Percentiles rank a stretch among this genome's conserved stretches.
phyloP scores from a whole-genome alignment of 495 filamentous ascomycete genomes.

The Penicillium mononematosum region DNA sequence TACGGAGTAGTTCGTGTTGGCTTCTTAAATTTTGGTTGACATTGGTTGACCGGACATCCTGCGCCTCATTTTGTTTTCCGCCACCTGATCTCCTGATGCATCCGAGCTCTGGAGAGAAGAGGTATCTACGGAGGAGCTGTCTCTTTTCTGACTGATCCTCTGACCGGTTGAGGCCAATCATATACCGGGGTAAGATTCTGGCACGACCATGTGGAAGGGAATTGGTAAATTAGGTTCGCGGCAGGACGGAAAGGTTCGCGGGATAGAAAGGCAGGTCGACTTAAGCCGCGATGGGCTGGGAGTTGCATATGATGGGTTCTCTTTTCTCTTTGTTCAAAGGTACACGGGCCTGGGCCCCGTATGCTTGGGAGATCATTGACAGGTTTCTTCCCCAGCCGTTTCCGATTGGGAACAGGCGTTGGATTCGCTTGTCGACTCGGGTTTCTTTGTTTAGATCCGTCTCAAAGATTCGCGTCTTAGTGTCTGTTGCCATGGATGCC shows the following conservation, averaged over 20 bases:
- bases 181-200: not conserved
- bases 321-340: slow-evolving; percentile 10
- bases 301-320: slow-evolving; percentile 10
- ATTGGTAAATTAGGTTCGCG: slow-evolving; percentile 24
- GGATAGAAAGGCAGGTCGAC: slow-evolving; percentile 17
- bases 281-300: slow-evolving; percentile 16
- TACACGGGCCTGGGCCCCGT: slow-evolving; percentile 6
- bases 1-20: not conserved
- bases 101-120: slow-evolving; percentile 16
- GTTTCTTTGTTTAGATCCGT: slow-evolving; percentile 1
- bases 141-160: slow-evolving; percentile 16
- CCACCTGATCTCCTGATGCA: slow-evolving; percentile 24
- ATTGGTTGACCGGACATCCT: slow-evolving; percentile 25
- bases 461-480: slow-evolving; percentile 7
- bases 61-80: slow-evolving; percentile 12
- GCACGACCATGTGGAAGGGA: not conserved
- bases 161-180: slow-evolving; percentile 5
- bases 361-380: slow-evolving; percentile 4
- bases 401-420: slow-evolving; percentile 5
- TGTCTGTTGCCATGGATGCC: slow-evolving; percentile 10
- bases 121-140: not conserved
- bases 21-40: slow-evolving; percentile 4
- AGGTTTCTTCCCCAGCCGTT: not conserved
- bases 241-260: slow-evolving; percentile 26
- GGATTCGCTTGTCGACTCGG: not conserved